A percentile compares a stretch with the other conserved stretches of the same genome.
Evolutionary conservation across 331 rosid species (phyloP).

Genomic region (Quercus tomentella): DNA sequence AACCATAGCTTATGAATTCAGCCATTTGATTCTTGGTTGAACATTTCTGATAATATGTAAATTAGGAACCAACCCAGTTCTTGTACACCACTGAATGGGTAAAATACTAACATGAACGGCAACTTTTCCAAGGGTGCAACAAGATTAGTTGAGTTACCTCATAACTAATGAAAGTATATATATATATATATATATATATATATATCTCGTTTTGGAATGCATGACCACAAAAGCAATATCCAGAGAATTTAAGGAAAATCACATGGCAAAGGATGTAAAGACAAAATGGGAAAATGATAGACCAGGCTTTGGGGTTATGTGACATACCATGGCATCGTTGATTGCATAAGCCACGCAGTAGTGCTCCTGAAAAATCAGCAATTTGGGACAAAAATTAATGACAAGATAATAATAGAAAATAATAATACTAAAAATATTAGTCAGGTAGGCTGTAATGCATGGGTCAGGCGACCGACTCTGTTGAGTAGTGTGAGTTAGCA

Average conservation of each 20-base stretch:
- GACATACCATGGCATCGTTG: conserved; percentile 82
- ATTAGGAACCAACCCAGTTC: neutral
- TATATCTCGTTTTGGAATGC: neutral
- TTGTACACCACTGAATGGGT: neutral
- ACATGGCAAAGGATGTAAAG: neutral
- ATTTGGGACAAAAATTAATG: conserved; percentile 3
- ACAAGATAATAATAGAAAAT: neutral
- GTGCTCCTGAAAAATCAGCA: conserved; percentile 86
- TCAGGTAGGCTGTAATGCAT: neutral
- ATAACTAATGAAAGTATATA: neutral
- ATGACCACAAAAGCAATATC: neutral
- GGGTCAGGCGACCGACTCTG: conserved; percentile 4
- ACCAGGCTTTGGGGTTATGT: neutral
- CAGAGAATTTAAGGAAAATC: neutral
- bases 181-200: neutral
- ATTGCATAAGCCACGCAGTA: conserved; percentile 92
- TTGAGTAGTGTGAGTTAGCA: neutral
- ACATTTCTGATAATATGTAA: neutral
- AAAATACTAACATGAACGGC: no score
- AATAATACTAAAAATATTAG: conserved; percentile 12
- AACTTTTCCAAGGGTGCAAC: no score
- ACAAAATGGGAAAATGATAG: neutral
- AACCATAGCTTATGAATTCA: neutral
- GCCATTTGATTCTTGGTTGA: neutral
- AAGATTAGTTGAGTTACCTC: no score